These are phyloP conservation scores for Royoungia palumana DNA, from an alignment of 768 basidiomycete genomes.

Conservation along the genomic window DNA sequence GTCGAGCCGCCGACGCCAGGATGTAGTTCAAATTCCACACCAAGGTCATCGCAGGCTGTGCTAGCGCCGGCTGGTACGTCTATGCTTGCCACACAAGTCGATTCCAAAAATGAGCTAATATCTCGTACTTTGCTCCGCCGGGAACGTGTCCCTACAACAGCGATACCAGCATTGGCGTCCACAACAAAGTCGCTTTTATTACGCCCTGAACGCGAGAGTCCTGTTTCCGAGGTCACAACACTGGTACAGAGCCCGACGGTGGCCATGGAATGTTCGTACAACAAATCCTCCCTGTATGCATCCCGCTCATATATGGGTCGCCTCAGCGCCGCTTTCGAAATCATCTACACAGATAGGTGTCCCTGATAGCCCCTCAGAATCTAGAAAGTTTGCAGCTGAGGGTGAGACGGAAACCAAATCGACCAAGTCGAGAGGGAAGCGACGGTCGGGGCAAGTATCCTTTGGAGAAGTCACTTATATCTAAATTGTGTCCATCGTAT, in stretches of 20 bases:
- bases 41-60: neutral
- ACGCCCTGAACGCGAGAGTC: neutral
- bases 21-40: neutral
- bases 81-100: neutral
- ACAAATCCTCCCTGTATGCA: neutral
- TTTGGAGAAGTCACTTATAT: conserved; percentile 1
- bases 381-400: neutral
- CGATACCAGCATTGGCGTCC: no score
- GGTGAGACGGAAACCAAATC: neutral
- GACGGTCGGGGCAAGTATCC: neutral
- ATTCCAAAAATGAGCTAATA: neutral
- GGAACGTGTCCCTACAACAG: neutral
- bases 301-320: neutral
- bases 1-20: neutral
- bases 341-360: neutral
- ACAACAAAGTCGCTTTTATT: neutral
- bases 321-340: neutral
- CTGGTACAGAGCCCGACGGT: neutral
- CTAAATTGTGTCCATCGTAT: neutral
- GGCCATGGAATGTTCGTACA: neutral
- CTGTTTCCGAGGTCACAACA: neutral
- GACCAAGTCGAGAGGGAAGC: conserved; percentile 1
- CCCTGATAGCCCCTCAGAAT: neutral
- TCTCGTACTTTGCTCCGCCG: neutral
- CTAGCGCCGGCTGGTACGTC: neutral